Evolutionary conservation across 257 asterid genomes (phyloP).

Genomic region (Lycium barbarum): DNA sequence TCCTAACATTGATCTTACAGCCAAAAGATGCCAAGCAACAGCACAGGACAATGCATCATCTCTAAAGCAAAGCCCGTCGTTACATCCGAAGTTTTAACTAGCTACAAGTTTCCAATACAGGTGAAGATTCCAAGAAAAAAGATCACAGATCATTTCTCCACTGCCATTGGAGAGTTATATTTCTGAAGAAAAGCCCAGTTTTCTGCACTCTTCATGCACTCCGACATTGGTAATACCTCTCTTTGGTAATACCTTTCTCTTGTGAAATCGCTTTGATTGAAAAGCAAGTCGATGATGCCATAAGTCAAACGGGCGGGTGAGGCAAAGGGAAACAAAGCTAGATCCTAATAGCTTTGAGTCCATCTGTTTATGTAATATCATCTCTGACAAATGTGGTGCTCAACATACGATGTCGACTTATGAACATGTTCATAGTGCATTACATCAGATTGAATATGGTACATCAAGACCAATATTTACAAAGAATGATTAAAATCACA

Average conservation of each 20-base stretch:
- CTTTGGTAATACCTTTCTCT: not conserved
- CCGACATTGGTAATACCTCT: not conserved
- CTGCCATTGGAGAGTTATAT: not conserved
- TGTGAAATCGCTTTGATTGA: too few relatives aligned
- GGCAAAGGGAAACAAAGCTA: not conserved
- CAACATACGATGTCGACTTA: not conserved
- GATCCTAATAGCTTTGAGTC: not conserved
- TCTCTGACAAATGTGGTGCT: not conserved
- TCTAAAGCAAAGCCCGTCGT: not conserved
- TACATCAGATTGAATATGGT: not conserved
- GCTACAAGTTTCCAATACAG: not conserved
- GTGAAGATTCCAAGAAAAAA: not conserved
- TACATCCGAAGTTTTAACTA: not conserved
- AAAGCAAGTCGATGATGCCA: too few relatives aligned
- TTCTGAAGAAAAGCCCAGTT: not conserved
- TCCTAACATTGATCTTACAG: not conserved
- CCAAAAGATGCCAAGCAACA: not conserved
- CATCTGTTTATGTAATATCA: not conserved
- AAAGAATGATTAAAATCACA: constrained; percentile 25
- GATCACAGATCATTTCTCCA: not conserved
- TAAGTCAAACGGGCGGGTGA: too few relatives aligned
- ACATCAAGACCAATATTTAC: constrained; percentile 26
- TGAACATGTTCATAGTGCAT: not conserved
- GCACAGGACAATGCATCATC: not conserved
- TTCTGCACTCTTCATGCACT: not conserved